Evolutionary conservation across 75 land plant genomes (phyloP), one percentile per base, ranked within the genome.

Genomic region (Ceratopteris richardii): DNA sequence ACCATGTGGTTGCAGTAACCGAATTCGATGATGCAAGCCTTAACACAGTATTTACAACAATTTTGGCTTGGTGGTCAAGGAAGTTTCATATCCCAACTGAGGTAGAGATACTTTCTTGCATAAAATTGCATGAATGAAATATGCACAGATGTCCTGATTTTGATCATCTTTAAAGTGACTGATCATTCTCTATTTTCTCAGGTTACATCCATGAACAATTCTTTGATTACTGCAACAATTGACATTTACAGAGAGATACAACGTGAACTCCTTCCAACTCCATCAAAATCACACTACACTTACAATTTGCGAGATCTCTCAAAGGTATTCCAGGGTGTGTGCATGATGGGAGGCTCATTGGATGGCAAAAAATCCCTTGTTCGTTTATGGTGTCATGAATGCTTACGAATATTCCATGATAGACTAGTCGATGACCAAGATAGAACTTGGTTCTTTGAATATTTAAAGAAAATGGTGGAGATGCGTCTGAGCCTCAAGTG

Each of bases 301-400:
- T 72, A 66, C 47, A 72, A 72, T 58, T 59, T 72, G 64, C 42
- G 75, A 60, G 75, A 72, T 51, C 26, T 72, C 4, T 65, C 68
- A 25, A 72, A 72, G 64, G 75, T 72, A 18, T 72, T 72, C 43
- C 75, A 72, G 29, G 75, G 75, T 16, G 55, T 72, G 37, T 72
- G 68, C 41, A 72, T 72, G 75, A 65, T 71, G 47, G 75, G 64
- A 0, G 75, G 66, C 9, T 57, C 48, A 0, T 44, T 66, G 40
- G 75, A 66, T 13, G 55, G 60, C 42, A 72, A 60, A 23, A 72
- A 61, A 53, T 60, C 57, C 18, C 43, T 72, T 12, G 58, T 72
- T 0, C 60, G 70, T 19, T 27, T 72, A 3, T 72, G 75, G 75
- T 50, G 67, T 18, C 75, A 72, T 66, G 75, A 72, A 54, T 72